Evolutionary conservation across 2,329 filamentous ascomycete species (phyloP), one percentile per base, ranked within the genome.

Genomic region (Didymella glomerata): DNA sequence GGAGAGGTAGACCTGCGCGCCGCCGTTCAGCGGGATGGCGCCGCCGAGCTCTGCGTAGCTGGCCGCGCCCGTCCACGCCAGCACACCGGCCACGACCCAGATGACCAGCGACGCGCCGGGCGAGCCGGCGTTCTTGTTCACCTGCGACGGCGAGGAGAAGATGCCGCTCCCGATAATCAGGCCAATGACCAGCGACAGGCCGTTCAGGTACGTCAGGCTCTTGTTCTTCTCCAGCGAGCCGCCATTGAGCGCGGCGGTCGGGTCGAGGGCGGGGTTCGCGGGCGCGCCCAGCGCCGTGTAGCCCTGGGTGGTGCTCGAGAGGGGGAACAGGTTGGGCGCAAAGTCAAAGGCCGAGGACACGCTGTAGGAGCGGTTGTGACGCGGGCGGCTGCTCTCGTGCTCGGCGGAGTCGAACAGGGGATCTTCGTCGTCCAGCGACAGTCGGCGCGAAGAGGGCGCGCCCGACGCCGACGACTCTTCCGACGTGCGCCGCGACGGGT

Each of bases 161-260:
- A 99, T 97, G 14, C 94, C 95, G 24, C 92, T 96, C 3, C 95
- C 95, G 72, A 99, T 98, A 67, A 98, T 96, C 64, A 99, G 80
- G 1, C 95, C 94, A 48, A 98, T 86, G 48, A 99, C 91, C 57
- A 99, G 82, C 24, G 92, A 96, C 57, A 99, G 78, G 0, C 95
- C 95, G 77, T 99, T 99, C 46, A 98, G 76, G 74, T 94, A 98
- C 27, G 95, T 98, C 77, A 99, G 80, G 14, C 91, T 96, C 82
- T 99, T 99, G 81, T 96, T 90, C 77, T 92, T 95, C 82, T 99
- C 95, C 64, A 98, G 79, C 40, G 90, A 92, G n/a, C 86, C 89
- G 61, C 90, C 90, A n/a, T 87, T 86, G 22, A 90, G 71, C 16
- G 85, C 86, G 50, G 83, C 83, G 62, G 83, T 76, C 58, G 83